These are phyloP conservation scores for Cryoendolithus antarcticus DNA, from an alignment of 2,329 filamentous ascomycete species.

Conservation along the genomic window DNA sequence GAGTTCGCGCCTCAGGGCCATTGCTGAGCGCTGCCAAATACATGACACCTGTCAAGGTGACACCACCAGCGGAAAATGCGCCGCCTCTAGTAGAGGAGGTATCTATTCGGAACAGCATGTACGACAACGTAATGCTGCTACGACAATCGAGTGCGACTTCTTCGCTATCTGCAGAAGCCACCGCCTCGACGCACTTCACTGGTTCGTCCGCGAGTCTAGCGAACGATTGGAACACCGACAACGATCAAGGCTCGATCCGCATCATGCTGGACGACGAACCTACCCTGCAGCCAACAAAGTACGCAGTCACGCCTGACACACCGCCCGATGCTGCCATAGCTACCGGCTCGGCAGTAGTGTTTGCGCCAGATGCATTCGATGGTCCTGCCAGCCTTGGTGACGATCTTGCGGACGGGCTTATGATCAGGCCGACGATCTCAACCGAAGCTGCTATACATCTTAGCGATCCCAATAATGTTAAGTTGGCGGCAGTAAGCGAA, in stretches of 20 bases:
- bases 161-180: conserved; percentile 12
- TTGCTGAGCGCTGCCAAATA: too few species aligned
- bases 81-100: too few species aligned
- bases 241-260: conserved; percentile 21
- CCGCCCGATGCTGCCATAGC: conserved; percentile 15
- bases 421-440: not conserved
- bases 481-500: conserved; percentile 7
- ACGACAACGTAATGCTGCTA: conserved; percentile 23
- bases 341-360: conserved; percentile 21
- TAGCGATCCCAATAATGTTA: conserved; percentile 3
- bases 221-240: too few species aligned
- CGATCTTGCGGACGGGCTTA: not conserved
- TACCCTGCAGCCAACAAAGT: not conserved
- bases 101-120: conserved; percentile 9
- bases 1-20: too few species aligned
- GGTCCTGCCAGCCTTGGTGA: not conserved
- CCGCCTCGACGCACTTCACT: too few species aligned
- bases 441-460: not conserved
- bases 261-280: conserved; percentile 24
- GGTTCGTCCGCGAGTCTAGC: too few species aligned
- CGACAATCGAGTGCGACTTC: conserved; percentile 19
- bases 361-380: not conserved
- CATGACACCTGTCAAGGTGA: too few species aligned
- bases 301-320: conserved; percentile 20
- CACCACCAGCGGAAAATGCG: too few species aligned